phyloP scores from a whole-genome alignment of 805 yeast genomes.

The Starmera dryadoides region DNA sequence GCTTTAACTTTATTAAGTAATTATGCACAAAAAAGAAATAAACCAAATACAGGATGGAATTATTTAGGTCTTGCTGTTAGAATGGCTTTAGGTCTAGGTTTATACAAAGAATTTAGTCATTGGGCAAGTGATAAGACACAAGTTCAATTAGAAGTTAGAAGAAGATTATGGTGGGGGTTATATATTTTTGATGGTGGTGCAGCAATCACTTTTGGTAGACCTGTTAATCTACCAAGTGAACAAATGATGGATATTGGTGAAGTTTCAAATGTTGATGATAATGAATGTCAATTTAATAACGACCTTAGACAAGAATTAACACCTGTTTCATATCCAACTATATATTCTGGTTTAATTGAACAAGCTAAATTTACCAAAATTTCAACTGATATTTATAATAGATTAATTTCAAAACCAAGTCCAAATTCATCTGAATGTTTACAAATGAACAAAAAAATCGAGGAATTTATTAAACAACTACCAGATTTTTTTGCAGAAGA shows the following conservation, averaged over 20 bases:
- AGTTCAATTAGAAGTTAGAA: conserved; percentile 43
- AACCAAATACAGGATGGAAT: conserved; percentile 65
- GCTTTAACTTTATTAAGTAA: conserved; percentile 48
- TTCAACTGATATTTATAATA: conserved; percentile 41
- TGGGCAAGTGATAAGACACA: conserved; percentile 31
- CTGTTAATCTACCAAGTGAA: conserved; percentile 42
- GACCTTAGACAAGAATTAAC: conserved; percentile 10
- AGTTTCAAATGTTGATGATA: conserved; percentile 46
- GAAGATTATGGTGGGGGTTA: conserved; percentile 65
- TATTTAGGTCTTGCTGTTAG: conserved; percentile 56
- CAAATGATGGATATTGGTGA: conserved; percentile 40
- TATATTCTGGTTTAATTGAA: conserved; percentile 51
- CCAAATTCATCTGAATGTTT: conserved; percentile 44
- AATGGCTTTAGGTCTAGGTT: conserved; percentile 61
- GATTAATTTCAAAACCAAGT: conserved; percentile 37
- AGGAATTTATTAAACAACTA: conserved; percentile 30
- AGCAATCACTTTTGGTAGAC: conserved; percentile 59
- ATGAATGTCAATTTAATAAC: conserved; percentile 15
- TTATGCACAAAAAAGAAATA: conserved; percentile 57
- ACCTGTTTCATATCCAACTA: conserved; percentile 35
- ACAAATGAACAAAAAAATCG: conserved; percentile 36
- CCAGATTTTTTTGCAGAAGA: conserved; percentile 43
- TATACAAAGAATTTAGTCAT: conserved; percentile 45
- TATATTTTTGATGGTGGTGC: conserved; percentile 59
- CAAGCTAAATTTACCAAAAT: conserved; percentile 43